Evolutionary conservation across 768 basidiomycete genomes (phyloP), one percentile per base, ranked within the genome.

Genomic region (Rhizopogon vulgaris): DNA sequence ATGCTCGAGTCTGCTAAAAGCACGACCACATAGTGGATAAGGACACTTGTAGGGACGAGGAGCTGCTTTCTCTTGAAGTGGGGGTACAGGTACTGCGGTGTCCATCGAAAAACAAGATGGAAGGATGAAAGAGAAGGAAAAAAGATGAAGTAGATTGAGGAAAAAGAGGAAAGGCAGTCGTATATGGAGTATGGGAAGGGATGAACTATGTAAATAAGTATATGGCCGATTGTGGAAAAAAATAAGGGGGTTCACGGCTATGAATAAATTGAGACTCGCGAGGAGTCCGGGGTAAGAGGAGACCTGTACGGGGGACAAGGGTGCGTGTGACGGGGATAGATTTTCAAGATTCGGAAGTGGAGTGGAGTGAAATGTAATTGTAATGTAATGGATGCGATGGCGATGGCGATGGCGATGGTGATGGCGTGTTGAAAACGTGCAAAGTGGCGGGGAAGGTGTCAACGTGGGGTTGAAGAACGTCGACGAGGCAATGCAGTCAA

Each of bases 21-120:
- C 93, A n/a, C 93, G 78, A 25, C 90, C 91, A 64, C 95, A 99
- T 28, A 90, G 78, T 3, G 77, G 78, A 67, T 89, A 90, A 2
- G 95, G 95, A 67, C 95, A 99, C 66, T 97, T 98, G 83, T 97
- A 99, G 0, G 95, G 95, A 52, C 94, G 71, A 0, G 84, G 69
- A 38, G 70, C 69, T 25, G 68, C 58, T 63, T 77, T 77, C 30
- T 77, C 76, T 38, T 68, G 62, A 0, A 56, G 39, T 14, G 54
- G 22, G 22, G 56, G 39, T 9, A 47, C 45, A 5, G 48, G 54
- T 5, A 51, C 25, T 30, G 55, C 22, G 28, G 54, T 28, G 11
- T 67, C 68, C 66, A 67, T 67, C 46, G 65, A 24, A 14, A 48
- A 43, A 53, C 37, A 52, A 2, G 36, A 38, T 45, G 45, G 32